phyloP scores from a whole-genome alignment of 2,329 filamentous ascomycete species.

The Ophiosphaerella herpotricha region DNA sequence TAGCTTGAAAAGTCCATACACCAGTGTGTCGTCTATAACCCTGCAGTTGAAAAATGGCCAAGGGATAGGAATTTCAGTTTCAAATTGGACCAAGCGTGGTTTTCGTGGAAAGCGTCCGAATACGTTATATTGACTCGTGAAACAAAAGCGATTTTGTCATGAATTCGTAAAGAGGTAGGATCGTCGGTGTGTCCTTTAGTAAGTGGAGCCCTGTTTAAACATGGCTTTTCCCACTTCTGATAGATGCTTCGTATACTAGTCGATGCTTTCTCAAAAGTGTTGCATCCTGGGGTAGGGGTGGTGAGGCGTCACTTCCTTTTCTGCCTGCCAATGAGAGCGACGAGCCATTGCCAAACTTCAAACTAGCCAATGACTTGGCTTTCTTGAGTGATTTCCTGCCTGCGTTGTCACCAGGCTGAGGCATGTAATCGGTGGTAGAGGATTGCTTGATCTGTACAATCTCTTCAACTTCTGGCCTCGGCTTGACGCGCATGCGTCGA shows the following conservation, averaged over 20 bases:
- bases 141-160: constrained; percentile 18
- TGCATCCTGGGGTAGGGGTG: constrained; percentile 37
- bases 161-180: constrained; percentile 21
- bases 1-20: constrained; percentile 1
- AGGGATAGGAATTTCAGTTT: background rate
- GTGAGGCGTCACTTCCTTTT: constrained; percentile 39
- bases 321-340: constrained; percentile 38
- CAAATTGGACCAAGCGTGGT: background rate
- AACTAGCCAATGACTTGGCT: constrained; percentile 40
- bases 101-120: constrained; percentile 7
- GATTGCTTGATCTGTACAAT: constrained; percentile 43
- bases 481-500: constrained; percentile 60
- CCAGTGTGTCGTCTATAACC: background rate
- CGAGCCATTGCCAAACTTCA: constrained; percentile 37
- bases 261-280: constrained; percentile 46
- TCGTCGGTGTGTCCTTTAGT: constrained; percentile 1
- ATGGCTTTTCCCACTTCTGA: constrained; percentile 12
- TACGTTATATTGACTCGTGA: constrained; percentile 19
- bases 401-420: constrained; percentile 26
- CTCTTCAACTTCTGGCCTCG: constrained; percentile 56
- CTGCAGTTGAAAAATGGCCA: background rate
- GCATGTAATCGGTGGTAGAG: constrained; percentile 19
- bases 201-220: constrained; percentile 3
- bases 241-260: constrained; percentile 39
- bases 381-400: constrained; percentile 44